Evolutionary conservation across 2,329 filamentous ascomycete genomes (phyloP).

Genomic region (Talaromyces atroroseus): DNA sequence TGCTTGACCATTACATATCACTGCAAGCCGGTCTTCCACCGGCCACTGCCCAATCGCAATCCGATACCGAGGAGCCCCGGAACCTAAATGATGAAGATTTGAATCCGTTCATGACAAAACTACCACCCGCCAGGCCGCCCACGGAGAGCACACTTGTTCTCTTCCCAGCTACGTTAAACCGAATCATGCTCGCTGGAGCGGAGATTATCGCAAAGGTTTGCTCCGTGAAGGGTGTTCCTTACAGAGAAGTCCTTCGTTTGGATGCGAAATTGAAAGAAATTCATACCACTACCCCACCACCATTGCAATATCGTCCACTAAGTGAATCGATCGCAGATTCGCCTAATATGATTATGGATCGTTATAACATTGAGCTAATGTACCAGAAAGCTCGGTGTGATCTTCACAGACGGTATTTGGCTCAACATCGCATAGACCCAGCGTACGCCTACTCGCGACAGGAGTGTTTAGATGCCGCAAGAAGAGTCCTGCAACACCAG

Average conservation of each 20-base stretch:
- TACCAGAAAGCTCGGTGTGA: slow-evolving; percentile 2
- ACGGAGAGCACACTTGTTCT: background rate
- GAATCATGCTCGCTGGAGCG: slow-evolving; percentile 2
- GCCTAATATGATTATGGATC: slow-evolving; percentile 3
- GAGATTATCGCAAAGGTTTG: slow-evolving; percentile 1
- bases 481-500: slow-evolving; percentile 1
- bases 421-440: background rate
- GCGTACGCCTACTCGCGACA: background rate
- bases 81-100: slow-evolving; percentile 1
- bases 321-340: slow-evolving; percentile 1
- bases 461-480: background rate
- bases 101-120: background rate
- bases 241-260: background rate
- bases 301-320: background rate
- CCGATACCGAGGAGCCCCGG: slow-evolving; percentile 3
- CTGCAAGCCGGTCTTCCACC: background rate
- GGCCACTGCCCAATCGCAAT: background rate
- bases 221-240: slow-evolving; percentile 2
- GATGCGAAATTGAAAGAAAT: slow-evolving; percentile 2
- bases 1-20: background rate
- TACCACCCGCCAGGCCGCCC: background rate
- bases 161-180: background rate
- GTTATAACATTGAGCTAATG: slow-evolving; percentile 6
- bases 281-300: background rate
- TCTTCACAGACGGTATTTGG: background rate